Base-by-base conservation (phyloP, 2,329 filamentous ascomycete species). In the Microdochium paspali region DNA sequence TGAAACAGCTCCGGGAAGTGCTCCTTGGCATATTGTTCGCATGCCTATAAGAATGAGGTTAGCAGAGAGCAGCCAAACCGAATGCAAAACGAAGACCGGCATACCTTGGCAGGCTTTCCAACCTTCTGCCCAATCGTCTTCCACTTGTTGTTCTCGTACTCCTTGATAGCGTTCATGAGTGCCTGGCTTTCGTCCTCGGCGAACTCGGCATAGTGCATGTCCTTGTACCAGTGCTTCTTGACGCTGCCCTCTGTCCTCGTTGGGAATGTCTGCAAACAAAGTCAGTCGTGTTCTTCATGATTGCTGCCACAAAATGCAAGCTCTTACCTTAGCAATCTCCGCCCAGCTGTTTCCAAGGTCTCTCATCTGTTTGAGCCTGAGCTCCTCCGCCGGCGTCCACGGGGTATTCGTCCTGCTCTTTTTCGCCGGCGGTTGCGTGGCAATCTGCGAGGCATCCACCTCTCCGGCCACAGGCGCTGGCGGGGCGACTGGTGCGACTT, bases 181-280 rank as follows among this genome's bases (percentile, higher is more conserved):
- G 87, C 86, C 58, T 83, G 78, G 61, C 82, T 89, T 80, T 88
- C 93, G 62, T 97, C 90, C 72, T 96, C 91, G 45, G 88, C 90
- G 65, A 98, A 97, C 64, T 97, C 93, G 54, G 93, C 93, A 65
- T 97, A 97, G 64, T 98, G 93, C 93, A 98, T 98, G 59, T 98
- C 93, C 78, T 97, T 97, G 69, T 98, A 97, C 91, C 93, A 98
- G 66, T 98, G 93, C 70, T 97, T 98, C 76, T 97, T 98, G 21
- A 98, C 93, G 61, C 90, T 96, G 7, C 93, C 93, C 69, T 98
- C 93, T 39, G 93, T 98, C 59, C 93, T 79, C 23, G 82, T 84
- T 10, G 93, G 91, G 63, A 98, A 98, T 2, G 87, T 90, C 87
- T 94, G 55, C 43, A 9, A 46, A 39, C 4, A 9, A 18, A 24